Evolutionary conservation across 2,329 filamentous ascomycete genomes (phyloP).

Genomic region (Colletotrichum incanum): DNA sequence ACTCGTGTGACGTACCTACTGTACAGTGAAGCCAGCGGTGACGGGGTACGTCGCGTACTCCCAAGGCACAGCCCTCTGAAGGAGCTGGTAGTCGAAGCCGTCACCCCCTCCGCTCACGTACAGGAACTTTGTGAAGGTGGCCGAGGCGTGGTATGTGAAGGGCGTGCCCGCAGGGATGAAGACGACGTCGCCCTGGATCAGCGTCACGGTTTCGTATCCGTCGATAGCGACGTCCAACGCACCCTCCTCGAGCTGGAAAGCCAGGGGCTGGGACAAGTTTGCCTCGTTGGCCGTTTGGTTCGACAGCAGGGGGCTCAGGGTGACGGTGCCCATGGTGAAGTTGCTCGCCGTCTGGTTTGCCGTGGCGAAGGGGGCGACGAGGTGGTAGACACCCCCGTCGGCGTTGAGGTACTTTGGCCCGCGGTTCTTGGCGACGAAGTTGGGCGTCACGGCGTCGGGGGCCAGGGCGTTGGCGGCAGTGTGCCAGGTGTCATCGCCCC

Average conservation of each 20-base stretch:
- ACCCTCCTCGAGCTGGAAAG: slow-evolving; percentile 49
- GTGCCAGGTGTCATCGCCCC: slow-evolving; percentile 55
- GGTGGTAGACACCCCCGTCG: slow-evolving; percentile 55
- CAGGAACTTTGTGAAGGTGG: slow-evolving; percentile 48
- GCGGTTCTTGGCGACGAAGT: slow-evolving; percentile 62
- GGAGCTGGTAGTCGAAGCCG: slow-evolving; percentile 47
- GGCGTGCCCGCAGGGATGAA: slow-evolving; percentile 46
- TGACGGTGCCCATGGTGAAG: slow-evolving; percentile 62
- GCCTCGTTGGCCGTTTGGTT: slow-evolving; percentile 28
- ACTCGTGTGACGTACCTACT: background rate
- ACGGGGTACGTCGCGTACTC: slow-evolving; percentile 29
- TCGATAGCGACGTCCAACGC: slow-evolving; percentile 45
- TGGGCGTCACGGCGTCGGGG: slow-evolving; percentile 51
- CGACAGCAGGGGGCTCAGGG: slow-evolving; percentile 46
- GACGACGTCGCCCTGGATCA: slow-evolving; percentile 49
- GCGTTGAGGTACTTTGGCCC: slow-evolving; percentile 62
- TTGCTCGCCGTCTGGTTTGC: slow-evolving; percentile 56
- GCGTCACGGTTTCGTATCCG: slow-evolving; percentile 45
- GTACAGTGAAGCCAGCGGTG: slow-evolving; percentile 24
- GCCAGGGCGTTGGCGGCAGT: slow-evolving; percentile 54
- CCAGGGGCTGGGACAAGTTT: slow-evolving; percentile 33
- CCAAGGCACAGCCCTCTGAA: slow-evolving; percentile 21
- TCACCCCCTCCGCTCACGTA: slow-evolving; percentile 47
- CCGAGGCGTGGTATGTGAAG: slow-evolving; percentile 47
- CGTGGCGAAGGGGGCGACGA: slow-evolving; percentile 61